phyloP scores from a whole-genome alignment of 176 grass and related monocot genomes.

The Aegilops sharonensis region DNA sequence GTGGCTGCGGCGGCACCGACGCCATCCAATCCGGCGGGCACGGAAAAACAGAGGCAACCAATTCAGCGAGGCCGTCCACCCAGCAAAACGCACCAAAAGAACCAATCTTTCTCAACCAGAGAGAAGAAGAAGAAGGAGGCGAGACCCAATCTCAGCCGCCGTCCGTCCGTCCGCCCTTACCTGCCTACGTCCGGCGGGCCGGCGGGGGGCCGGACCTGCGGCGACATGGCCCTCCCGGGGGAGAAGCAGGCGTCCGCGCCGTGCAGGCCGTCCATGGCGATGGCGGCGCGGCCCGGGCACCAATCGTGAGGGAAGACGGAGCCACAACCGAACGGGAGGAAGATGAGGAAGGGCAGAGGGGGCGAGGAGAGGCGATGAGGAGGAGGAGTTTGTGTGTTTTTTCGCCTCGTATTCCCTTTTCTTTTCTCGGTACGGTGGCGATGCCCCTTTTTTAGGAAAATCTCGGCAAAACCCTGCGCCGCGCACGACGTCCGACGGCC shows the following conservation, averaged over 20 bases:
- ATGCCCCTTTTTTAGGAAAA: constrained; percentile 46
- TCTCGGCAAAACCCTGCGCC: constrained; percentile 58
- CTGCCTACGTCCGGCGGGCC: constrained; percentile 47
- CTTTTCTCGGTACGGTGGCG: constrained; percentile 43
- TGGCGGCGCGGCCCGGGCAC: constrained; percentile 26
- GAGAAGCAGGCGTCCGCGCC: constrained; percentile 61
- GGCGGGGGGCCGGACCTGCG: constrained; percentile 48
- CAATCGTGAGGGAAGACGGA: constrained; percentile 6
- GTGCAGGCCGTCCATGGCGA: constrained; percentile 65
- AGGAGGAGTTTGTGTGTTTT: neutral
- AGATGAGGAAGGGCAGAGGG: neutral
- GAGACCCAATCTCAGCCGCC: constrained; percentile 20
- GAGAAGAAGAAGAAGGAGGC: neutral
- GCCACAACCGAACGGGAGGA: constrained; percentile 1
- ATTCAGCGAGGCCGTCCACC: constrained; percentile 22
- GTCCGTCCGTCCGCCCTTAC: constrained; percentile 26
- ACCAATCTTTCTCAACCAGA: constrained; percentile 12
- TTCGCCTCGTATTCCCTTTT: constrained; percentile 46
- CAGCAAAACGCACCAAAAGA: neutral
- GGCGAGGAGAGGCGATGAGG: neutral
- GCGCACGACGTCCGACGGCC: constrained; percentile 13
- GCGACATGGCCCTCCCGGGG: constrained; percentile 53
- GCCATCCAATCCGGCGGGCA: constrained; percentile 14
- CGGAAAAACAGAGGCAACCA: neutral
- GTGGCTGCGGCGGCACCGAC: constrained; percentile 45